These are phyloP conservation scores for Saprolegnia diclina DNA, from an alignment of 352 stramenopile genomes.

Conservation along the genomic window DNA sequence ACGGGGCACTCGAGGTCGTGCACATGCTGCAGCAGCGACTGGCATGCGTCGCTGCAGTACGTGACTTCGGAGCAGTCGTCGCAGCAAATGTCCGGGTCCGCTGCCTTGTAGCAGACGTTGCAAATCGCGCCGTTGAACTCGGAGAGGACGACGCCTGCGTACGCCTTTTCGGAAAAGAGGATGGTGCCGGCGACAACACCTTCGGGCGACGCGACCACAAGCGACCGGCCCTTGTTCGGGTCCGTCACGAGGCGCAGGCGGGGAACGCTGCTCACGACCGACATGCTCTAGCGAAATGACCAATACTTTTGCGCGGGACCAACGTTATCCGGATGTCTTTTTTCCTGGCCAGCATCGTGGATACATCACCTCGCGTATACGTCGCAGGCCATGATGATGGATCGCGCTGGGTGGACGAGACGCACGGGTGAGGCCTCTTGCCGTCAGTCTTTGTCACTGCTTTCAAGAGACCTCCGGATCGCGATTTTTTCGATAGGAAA, in stretches of 20 bases:
- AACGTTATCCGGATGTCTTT: too few species aligned
- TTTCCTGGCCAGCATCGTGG: too few species aligned
- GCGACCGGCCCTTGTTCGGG: background rate
- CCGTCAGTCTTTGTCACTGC: too few species aligned
- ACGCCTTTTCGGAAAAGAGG: slow-evolving; percentile 36
- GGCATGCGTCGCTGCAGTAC: slow-evolving; percentile 46
- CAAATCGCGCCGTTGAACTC: slow-evolving; percentile 33
- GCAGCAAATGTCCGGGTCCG: slow-evolving; percentile 45
- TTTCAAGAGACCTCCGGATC: too few species aligned
- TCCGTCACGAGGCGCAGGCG: background rate
- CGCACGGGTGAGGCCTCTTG: too few species aligned
- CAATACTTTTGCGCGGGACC: too few species aligned
- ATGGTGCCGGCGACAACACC: background rate
- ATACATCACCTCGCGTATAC: too few species aligned
- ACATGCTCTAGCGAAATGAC: background rate
- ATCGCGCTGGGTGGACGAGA: too few species aligned
- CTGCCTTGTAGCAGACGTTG: slow-evolving; percentile 36
- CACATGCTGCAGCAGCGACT: slow-evolving; percentile 32
- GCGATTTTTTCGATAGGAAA: too few species aligned
- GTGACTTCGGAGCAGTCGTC: slow-evolving; percentile 46
- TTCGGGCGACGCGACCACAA: background rate
- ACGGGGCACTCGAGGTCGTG: slow-evolving; percentile 43
- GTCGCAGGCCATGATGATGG: too few species aligned
- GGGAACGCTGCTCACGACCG: background rate
- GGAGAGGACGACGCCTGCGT: slow-evolving; percentile 38